Conservation (phyloP, 2,329 filamentous ascomycete genomes). For the Blastomyces gilchristii region DNA sequence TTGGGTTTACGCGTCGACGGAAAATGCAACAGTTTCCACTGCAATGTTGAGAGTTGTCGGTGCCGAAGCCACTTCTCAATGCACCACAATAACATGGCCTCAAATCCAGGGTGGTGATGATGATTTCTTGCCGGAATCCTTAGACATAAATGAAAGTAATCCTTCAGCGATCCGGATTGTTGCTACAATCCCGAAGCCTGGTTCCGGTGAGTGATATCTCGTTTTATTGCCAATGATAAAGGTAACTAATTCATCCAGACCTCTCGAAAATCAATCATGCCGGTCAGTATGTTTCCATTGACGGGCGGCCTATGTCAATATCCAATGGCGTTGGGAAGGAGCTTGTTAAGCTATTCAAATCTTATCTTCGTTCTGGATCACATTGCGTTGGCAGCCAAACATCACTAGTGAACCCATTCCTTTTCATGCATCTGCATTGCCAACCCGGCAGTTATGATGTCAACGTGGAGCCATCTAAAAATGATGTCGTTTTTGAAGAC, state of each 20-base stretch:
- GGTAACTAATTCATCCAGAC: slow-evolving; percentile 23
- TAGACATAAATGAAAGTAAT: background rate
- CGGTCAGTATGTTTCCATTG: slow-evolving; percentile 47
- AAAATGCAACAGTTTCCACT: slow-evolving; percentile 40
- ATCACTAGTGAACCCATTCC: slow-evolving; percentile 43
- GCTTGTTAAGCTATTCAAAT: slow-evolving; percentile 43
- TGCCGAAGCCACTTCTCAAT: slow-evolving; percentile 44
- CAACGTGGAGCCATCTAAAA: slow-evolving; percentile 54
- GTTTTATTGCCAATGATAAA: background rate
- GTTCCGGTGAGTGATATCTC: slow-evolving; percentile 25
- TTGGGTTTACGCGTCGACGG: slow-evolving; percentile 49
- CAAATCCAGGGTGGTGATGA: background rate
- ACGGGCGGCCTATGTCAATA: slow-evolving; percentile 45
- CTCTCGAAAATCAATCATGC: slow-evolving; percentile 24
- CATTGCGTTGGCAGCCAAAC: slow-evolving; percentile 12
- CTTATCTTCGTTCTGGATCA: slow-evolving; percentile 35
- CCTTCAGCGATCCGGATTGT: slow-evolving; percentile 21
- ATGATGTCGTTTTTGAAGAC: slow-evolving; percentile 51
- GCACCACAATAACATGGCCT: slow-evolving; percentile 26
- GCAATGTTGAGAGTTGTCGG: slow-evolving; percentile 48
- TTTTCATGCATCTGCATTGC: slow-evolving; percentile 47
- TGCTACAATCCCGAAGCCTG: slow-evolving; percentile 41
- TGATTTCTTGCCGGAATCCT: background rate
- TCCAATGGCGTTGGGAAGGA: slow-evolving; percentile 44
- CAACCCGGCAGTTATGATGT: slow-evolving; percentile 47